A percentile compares a stretch with the other conserved stretches of the same genome.
phyloP scores from a whole-genome alignment of 306 rosid genomes.

The Castanea mollissima region DNA sequence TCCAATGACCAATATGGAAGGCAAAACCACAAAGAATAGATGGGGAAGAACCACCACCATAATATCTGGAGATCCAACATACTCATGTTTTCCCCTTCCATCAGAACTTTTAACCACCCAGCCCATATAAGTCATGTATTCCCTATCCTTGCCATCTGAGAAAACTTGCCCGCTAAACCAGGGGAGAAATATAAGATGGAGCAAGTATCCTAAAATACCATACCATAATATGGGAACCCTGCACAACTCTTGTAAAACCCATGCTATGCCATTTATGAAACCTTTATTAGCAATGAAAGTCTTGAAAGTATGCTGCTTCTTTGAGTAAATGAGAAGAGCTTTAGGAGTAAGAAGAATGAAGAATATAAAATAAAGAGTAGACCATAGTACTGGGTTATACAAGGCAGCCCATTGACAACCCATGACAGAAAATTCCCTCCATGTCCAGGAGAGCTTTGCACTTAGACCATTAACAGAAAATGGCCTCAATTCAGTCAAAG shows the following conservation, averaged over 20 bases:
- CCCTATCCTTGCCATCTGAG: conserved; percentile 52
- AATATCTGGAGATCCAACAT: conserved; percentile 78
- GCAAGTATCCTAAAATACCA: conserved; percentile 67
- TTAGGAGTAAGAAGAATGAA: conserved; percentile 73
- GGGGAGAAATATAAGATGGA: conserved; percentile 68
- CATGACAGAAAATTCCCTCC: conserved; percentile 88
- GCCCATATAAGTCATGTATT: conserved; percentile 87
- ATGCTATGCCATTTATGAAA: conserved; percentile 46
- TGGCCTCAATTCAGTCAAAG: conserved; percentile 73
- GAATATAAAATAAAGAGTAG: conserved; percentile 42
- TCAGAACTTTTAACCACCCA: conserved; percentile 60
- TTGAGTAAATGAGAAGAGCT: conserved; percentile 53
- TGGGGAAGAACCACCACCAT: conserved; percentile 91
- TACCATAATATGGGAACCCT: conserved; percentile 58
- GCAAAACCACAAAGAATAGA: conserved; percentile 65
- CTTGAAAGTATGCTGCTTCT: conserved; percentile 56
- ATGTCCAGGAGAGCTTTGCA: conserved; percentile 72
- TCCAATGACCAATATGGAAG: conserved; percentile 52
- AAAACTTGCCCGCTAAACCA: conserved; percentile 80
- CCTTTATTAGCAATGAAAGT: conserved; percentile 49
- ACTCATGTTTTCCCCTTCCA: conserved; percentile 49
- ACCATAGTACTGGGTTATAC: conserved; percentile 75
- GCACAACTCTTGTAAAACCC: conserved; percentile 76
- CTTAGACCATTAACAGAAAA: conserved; percentile 78
- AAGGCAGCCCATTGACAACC: conserved; percentile 84